Percentiles rank a stretch among this genome's conserved stretches.
Evolutionary conservation across 352 stramenopile species (phyloP).

Genomic region (Phytophthora niederhauseri): DNA sequence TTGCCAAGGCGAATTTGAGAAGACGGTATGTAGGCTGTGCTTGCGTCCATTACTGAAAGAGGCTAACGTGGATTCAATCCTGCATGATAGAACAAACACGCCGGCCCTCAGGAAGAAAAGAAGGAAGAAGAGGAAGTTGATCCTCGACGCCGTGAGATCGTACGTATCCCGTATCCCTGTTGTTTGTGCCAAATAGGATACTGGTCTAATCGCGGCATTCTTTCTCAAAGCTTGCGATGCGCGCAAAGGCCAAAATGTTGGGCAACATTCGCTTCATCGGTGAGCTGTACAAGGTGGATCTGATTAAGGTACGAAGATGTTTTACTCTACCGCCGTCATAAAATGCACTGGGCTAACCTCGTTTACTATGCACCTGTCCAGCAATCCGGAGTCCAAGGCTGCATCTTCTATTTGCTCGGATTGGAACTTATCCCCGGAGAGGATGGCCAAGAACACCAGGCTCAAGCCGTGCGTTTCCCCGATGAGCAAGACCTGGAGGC

Average conservation of each 20-base stretch:
- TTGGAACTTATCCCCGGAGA: slow-evolving; percentile 65
- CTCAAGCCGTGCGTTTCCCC: slow-evolving; percentile 75
- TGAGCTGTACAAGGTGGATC: slow-evolving; percentile 87
- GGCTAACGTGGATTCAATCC: not conserved
- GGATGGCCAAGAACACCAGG: slow-evolving; percentile 50
- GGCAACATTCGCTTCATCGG: slow-evolving; percentile 91
- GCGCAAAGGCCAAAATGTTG: slow-evolving; percentile 50
- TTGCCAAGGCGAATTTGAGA: slow-evolving; percentile 87
- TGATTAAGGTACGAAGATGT: slow-evolving; percentile 61
- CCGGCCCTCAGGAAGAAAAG: slow-evolving; percentile 35
- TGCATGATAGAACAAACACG: slow-evolving; percentile 52
- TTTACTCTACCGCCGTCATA: not conserved
- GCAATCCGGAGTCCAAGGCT: slow-evolving; percentile 76
- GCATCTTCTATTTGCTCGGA: slow-evolving; percentile 83
- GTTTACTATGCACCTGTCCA: slow-evolving; percentile 13
- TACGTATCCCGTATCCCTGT: slow-evolving; percentile 23
- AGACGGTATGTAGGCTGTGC: slow-evolving; percentile 43
- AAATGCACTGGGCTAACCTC: not conserved
- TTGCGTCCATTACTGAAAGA: not conserved
- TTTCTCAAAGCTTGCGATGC: slow-evolving; percentile 45
- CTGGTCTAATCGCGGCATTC: not conserved
- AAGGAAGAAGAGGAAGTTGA: slow-evolving; percentile 52
- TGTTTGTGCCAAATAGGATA: not conserved
- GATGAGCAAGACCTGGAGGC: slow-evolving; percentile 88
- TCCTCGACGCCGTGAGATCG: slow-evolving; percentile 58